Percentiles rank a stretch among this genome's conserved stretches.
phyloP scores from a whole-genome alignment of 495 filamentous ascomycete species.

The Hyaloscypha bicolor region DNA sequence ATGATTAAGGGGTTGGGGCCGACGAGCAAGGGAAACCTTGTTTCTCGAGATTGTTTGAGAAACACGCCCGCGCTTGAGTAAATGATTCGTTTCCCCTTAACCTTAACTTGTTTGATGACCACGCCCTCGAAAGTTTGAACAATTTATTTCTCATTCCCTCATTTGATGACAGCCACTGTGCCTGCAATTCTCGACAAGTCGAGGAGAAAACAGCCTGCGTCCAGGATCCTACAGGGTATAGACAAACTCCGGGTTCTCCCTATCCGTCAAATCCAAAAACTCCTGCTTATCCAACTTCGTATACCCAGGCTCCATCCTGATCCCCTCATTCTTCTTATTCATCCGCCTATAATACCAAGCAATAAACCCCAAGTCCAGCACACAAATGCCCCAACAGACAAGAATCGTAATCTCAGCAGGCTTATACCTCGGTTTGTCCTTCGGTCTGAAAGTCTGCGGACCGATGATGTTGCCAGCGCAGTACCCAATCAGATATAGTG shows the following conservation, averaged over 20 bases:
- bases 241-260: slow-evolving; percentile 35
- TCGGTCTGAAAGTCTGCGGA: slow-evolving; percentile 32
- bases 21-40: too few relatives aligned
- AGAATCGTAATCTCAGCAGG: slow-evolving; percentile 71
- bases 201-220: background rate
- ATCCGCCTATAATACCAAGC: slow-evolving; percentile 61
- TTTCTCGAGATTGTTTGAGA: too few relatives aligned
- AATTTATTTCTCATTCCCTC: background rate
- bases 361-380: slow-evolving; percentile 61
- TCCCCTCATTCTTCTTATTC: slow-evolving; percentile 62
- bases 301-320: slow-evolving; percentile 58
- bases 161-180: too few relatives aligned
- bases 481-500: slow-evolving; percentile 67
- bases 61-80: too few relatives aligned
- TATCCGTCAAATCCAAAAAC: slow-evolving; percentile 41
- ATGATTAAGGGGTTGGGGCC: too few relatives aligned
- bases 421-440: slow-evolving; percentile 57
- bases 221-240: slow-evolving; percentile 19
- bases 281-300: slow-evolving; percentile 70
- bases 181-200: background rate
- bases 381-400: slow-evolving; percentile 59
- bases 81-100: too few relatives aligned
- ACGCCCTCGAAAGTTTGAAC: too few relatives aligned
- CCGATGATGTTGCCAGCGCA: slow-evolving; percentile 63
- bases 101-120: too few relatives aligned